Conservation (phyloP, 2,329 filamentous ascomycete genomes). For the Monilinia polystroma region DNA sequence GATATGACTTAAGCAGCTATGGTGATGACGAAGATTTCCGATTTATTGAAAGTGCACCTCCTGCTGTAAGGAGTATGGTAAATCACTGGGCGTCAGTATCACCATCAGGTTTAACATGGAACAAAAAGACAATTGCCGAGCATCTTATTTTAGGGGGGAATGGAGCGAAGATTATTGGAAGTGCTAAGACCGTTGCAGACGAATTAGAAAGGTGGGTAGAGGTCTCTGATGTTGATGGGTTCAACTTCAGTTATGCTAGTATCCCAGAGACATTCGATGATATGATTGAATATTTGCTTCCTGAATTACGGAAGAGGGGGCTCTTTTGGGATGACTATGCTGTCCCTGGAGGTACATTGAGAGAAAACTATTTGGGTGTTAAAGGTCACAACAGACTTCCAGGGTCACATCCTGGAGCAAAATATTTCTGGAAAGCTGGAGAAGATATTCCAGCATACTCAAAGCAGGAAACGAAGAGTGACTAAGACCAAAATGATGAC, state of each 20-base stretch:
- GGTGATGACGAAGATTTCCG: constrained; percentile 63
- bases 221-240: constrained; percentile 35
- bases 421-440: constrained; percentile 46
- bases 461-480: constrained; percentile 1
- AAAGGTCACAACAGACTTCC: constrained; percentile 51
- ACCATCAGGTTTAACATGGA: constrained; percentile 41
- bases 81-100: constrained; percentile 45
- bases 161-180: constrained; percentile 34
- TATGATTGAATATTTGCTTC: constrained; percentile 63
- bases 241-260: constrained; percentile 35
- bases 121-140: constrained; percentile 40
- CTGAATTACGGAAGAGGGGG: constrained; percentile 59
- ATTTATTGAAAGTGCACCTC: constrained; percentile 48
- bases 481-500: background rate
- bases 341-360: constrained; percentile 57
- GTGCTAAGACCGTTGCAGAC: constrained; percentile 32
- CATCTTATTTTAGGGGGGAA: constrained; percentile 34
- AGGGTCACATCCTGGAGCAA: constrained; percentile 48
- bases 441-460: constrained; percentile 30
- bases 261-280: constrained; percentile 68
- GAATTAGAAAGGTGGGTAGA: constrained; percentile 35
- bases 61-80: constrained; percentile 51
- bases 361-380: constrained; percentile 58
- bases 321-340: constrained; percentile 53
- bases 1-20: constrained; percentile 61